Evolutionary conservation across 768 basidiomycete genomes (phyloP).

Genomic region (Trametes elegans): DNA sequence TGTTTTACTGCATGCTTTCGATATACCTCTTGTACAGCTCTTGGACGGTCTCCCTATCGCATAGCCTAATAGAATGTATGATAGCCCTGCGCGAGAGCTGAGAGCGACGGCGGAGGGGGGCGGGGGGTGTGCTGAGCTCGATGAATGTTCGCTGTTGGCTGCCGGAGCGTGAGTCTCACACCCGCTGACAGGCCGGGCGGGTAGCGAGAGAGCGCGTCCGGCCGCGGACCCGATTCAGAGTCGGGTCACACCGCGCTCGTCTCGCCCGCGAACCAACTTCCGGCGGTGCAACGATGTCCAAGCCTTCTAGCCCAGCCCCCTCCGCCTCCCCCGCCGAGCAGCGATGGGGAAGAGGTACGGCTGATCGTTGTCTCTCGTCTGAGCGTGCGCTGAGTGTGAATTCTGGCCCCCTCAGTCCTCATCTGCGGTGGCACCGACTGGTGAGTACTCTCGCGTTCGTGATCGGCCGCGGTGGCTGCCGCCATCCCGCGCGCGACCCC

Average conservation of each 20-base stretch:
- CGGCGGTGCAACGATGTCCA: conserved; percentile 18
- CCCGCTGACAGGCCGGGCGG: conserved; percentile 11
- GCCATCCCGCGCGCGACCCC: conserved; percentile 9
- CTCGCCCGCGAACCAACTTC: conserved; percentile 8
- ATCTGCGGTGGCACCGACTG: conserved; percentile 89
- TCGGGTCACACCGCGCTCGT: conserved; percentile 15
- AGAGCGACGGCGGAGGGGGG: background rate
- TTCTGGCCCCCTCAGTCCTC: conserved; percentile 48
- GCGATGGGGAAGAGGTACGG: conserved; percentile 23
- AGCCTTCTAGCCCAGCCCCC: conserved; percentile 4
- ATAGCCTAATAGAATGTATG: conserved; percentile 7
- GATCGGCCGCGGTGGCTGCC: conserved; percentile 13
- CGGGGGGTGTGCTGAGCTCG: background rate
- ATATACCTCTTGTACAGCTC: conserved; percentile 15
- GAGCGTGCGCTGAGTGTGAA: conserved; percentile 1
- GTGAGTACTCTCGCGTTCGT: conserved; percentile 45
- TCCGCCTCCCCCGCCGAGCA: conserved; percentile 10
- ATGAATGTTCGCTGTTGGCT: background rate
- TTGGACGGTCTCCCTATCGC: conserved; percentile 10
- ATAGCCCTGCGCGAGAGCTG: background rate
- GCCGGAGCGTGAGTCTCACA: conserved; percentile 4
- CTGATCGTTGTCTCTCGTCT: background rate
- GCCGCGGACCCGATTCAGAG: background rate
- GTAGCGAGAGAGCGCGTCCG: conserved; percentile 15
- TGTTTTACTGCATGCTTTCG: conserved; percentile 10